Base-by-base conservation (phyloP, 208 protist genomes). In the Trichomonas vaginalis region DNA sequence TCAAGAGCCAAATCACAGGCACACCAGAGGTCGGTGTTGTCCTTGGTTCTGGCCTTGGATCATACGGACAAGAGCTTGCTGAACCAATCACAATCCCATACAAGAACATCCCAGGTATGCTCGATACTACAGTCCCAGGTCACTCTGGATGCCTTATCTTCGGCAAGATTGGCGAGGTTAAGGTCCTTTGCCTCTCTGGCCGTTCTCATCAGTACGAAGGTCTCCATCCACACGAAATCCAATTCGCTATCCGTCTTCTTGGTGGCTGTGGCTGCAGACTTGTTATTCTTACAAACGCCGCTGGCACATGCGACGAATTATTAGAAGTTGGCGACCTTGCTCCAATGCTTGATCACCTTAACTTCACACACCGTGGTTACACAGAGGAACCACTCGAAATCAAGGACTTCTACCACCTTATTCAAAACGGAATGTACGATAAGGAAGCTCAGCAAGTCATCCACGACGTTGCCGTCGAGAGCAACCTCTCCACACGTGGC, bases 181-280 rank as follows among this genome's bases (percentile, higher is more conserved):
- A 79, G 61, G 51, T 95, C 35, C 23, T 95, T 6, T 95, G 92
- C 45, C 32, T 95, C 32, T 95, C 92, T 37, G 92, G 92, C 23
- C 47, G 92, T 27, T 95, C 92, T 37, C 92, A 95, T 47, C 49
- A 61, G 40, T 95, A 95, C 35, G 92, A 95, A 95, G 92, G 47
- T 32, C 37, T 95, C 4, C 15, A 70, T 27, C 92, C 47, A 47
- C 92, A 95, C 37, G 49, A 95, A 70, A 49, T 95, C 14, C 49
- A 80, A 70, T 95, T 95, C 61, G 32, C 49, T 21, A 95, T 79
- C 2, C 32, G 92, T 17, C 51, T 95, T 32, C 17, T 79, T 0
- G 47, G 27, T 3, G 9, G 79, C 9, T 27, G 3, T 47, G 92
- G 92, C 23, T 95, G 92, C 49, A 35, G 61, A 2, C 35, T 79